A percentile compares a stretch with the other conserved stretches of the same genome.
These are phyloP conservation scores for Suhomyces chickasaworum DNA, from an alignment of 1,139 yeast species.

Conservation along the genomic window DNA sequence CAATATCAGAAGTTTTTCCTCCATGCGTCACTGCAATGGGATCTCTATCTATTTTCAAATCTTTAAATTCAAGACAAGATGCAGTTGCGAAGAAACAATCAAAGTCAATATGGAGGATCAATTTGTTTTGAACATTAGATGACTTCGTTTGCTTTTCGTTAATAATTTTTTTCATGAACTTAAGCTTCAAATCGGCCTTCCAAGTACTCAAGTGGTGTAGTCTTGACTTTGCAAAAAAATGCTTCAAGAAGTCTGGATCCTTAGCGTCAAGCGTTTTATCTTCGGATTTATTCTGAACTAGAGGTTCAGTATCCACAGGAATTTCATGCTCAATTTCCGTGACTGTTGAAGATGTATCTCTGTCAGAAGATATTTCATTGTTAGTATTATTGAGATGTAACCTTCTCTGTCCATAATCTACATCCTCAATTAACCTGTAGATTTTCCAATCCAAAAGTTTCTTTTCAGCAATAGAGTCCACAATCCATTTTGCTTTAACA, in stretches of 20 bases:
- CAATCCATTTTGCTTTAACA: constrained; percentile 82
- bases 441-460: constrained; percentile 66
- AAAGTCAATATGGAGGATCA: constrained; percentile 81
- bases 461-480: constrained; percentile 55
- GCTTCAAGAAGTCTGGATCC: constrained; percentile 71
- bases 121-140: constrained; percentile 16
- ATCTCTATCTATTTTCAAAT: constrained; percentile 53
- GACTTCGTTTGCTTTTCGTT: constrained; percentile 14
- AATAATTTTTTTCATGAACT: constrained; percentile 51
- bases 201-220: constrained; percentile 86
- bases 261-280: constrained; percentile 54
- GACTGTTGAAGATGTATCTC: background rate
- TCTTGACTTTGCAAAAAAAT: constrained; percentile 78
- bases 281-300: constrained; percentile 1
- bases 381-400: constrained; percentile 24
- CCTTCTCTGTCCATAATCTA: constrained; percentile 52
- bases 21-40: constrained; percentile 92
- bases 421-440: constrained; percentile 56
- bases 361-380: background rate
- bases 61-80: constrained; percentile 61
- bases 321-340: background rate
- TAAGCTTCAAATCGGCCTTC: constrained; percentile 74
- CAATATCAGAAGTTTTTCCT: constrained; percentile 68
- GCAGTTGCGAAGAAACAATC: constrained; percentile 94
- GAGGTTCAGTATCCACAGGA: background rate